Evolutionary conservation across 2,329 filamentous ascomycete genomes (phyloP).

Genomic region (Stemphylium lycopersici): DNA sequence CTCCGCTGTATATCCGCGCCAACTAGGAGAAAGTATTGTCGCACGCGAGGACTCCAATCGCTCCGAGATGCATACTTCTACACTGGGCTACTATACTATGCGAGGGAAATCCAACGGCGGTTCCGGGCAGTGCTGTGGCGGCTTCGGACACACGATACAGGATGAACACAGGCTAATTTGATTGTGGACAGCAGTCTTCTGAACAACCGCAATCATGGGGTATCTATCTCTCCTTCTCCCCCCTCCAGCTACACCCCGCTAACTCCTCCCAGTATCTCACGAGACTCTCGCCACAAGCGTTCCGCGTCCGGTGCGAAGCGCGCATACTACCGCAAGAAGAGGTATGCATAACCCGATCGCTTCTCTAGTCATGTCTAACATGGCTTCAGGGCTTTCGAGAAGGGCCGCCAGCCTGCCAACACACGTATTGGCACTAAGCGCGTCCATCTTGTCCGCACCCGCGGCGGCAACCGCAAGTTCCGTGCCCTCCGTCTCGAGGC

Average conservation of each 20-base stretch:
- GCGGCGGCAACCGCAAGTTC: slow-evolving; percentile 99
- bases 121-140: slow-evolving; percentile 20
- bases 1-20: slow-evolving; percentile 17
- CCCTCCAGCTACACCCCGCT: slow-evolving; percentile 34
- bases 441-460: slow-evolving; percentile 95
- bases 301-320: slow-evolving; percentile 96
- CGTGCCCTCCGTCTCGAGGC: slow-evolving; percentile 97
- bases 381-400: slow-evolving; percentile 98
- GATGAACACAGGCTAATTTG: slow-evolving; percentile 36
- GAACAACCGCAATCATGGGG: slow-evolving; percentile 60
- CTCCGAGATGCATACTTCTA: slow-evolving; percentile 23
- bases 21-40: slow-evolving; percentile 23
- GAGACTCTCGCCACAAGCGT: slow-evolving; percentile 99
- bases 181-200: slow-evolving; percentile 49
- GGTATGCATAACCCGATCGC: slow-evolving; percentile 64
- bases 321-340: slow-evolving; percentile 65
- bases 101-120: background rate
- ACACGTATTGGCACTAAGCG: slow-evolving; percentile 98
- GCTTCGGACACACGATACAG: slow-evolving; percentile 10
- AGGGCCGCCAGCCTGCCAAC: slow-evolving; percentile 98
- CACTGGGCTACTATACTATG: slow-evolving; percentile 9
- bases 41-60: slow-evolving; percentile 25
- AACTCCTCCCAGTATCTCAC: slow-evolving; percentile 79
- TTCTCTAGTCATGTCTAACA: slow-evolving; percentile 70
- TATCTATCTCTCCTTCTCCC: slow-evolving; percentile 42